Evolutionary conservation across 1,284 basidiomycete genomes (phyloP).

Genomic region (Phellopilus nigrolimitatus): DNA sequence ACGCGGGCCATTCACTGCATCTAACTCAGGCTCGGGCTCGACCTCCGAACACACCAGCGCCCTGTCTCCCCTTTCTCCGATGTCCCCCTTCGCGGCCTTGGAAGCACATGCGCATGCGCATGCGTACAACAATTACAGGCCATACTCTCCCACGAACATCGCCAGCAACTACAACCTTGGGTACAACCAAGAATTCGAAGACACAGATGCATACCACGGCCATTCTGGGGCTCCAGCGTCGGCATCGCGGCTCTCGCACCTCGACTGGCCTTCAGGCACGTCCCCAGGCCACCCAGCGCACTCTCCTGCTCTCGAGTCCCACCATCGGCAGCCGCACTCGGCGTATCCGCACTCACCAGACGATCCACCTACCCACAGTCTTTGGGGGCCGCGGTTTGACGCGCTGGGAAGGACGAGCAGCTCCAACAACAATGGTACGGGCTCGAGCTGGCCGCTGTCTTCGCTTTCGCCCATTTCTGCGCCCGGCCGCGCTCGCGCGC

Average conservation of each 20-base stretch:
- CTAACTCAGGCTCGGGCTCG: not conserved
- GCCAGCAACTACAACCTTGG: not conserved
- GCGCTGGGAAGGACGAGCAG: not conserved
- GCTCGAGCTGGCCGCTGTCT: constrained; percentile 3
- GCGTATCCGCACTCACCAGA: constrained; percentile 9
- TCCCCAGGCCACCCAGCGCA: not conserved
- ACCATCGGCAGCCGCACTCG: constrained; percentile 2
- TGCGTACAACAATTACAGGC: not conserved
- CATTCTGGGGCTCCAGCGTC: not conserved
- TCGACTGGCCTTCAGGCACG: constrained; percentile 4
- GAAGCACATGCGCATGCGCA: not conserved
- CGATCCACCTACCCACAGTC: constrained; percentile 3
- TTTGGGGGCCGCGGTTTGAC: constrained; percentile 7
- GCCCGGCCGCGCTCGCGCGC: not conserved
- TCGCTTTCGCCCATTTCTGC: not conserved
- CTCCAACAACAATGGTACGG: not conserved
- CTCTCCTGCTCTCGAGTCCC: not conserved
- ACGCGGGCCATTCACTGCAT: constrained; percentile 4
- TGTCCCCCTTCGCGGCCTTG: not conserved
- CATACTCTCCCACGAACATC: not conserved
- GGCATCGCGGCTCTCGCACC: constrained; percentile 2
- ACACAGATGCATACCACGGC: not conserved
- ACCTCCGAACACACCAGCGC: not conserved
- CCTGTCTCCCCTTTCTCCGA: constrained; percentile 8
- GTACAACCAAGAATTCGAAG: not conserved